Evolutionary conservation across 352 stramenopile species (phyloP), one percentile per base, ranked within the genome.

Genomic region (Phytopythium vexans): DNA sequence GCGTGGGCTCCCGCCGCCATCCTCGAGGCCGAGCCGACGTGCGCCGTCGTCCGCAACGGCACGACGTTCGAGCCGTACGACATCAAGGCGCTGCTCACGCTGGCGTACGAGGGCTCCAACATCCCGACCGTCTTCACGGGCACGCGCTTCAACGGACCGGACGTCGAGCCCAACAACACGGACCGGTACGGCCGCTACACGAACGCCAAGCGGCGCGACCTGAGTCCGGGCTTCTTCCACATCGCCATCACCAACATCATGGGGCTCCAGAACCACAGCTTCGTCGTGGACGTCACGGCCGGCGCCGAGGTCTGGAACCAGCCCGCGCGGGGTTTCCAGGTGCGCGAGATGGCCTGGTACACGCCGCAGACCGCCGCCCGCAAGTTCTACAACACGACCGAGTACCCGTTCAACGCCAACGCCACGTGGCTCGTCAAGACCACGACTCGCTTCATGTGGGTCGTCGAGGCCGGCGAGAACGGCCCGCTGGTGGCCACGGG

Each of bases 231-330:
- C 7, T 82, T 72, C 56, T 86, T 86, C 49, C 74, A 84, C 66
- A 58, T 86, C 40, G 72, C 73, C 9, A 48, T 68, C 7, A 47
- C 66, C 34, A 86, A 86, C 59, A 72, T 84, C 54, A 69, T 86
- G 50, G 68, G 73, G 0, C 54, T 66, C 11, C 71, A 82, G 31
- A 76, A 77, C 34, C 56, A 62, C 38, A 73, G 54, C 27, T 86
- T 86, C 44, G 54, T 86, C 4, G 51, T 86, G 32, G 75, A 86
- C 47, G 73, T 77, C n/a, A 73, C 69, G 0, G 72, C 75, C 4
- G 73, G 73, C 31, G 64, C 70, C 12, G 70, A 83, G 52, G 75
- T 86, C n/a, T 86, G 75, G 75, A 86, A 86, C 57, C 75, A 86
- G 38, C 75, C 75, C 7, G 73, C 54, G 31, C 69, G 69, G 1